A percentile compares a stretch with the other conserved stretches of the same genome.
Evolutionary conservation across 2,329 filamentous ascomycete species (phyloP).

Genomic region (Pseudopyrenochaeta lycopersici): DNA sequence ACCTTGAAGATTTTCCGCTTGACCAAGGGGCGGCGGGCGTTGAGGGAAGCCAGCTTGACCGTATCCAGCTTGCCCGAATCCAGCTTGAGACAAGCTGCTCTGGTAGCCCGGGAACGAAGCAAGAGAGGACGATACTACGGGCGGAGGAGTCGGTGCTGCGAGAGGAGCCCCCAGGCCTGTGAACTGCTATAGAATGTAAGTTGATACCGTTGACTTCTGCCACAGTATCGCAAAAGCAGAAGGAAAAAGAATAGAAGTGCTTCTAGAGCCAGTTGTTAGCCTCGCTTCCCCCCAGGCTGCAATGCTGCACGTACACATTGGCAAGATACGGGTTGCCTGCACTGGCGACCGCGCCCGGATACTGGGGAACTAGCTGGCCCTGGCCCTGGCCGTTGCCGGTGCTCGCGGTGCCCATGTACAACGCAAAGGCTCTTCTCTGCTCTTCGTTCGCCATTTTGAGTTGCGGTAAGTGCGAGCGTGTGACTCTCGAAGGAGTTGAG

Average conservation of each 20-base stretch:
- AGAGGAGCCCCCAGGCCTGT: constrained; percentile 29
- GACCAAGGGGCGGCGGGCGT: constrained; percentile 27
- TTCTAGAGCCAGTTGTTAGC: constrained; percentile 22
- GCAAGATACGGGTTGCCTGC: constrained; percentile 32
- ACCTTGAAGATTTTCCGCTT: constrained; percentile 12
- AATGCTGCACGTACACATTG: constrained; percentile 33
- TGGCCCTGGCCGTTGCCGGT: constrained; percentile 5
- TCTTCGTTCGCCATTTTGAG: constrained; percentile 41
- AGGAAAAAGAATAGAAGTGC: constrained; percentile 1
- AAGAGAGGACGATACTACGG: constrained; percentile 28
- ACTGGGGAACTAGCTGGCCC: constrained; percentile 27
- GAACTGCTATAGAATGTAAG: constrained; percentile 30
- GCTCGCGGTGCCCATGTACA: constrained; percentile 37
- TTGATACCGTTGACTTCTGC: background rate
- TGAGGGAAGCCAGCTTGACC: constrained; percentile 20
- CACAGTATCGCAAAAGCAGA: background rate
- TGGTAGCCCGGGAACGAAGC: constrained; percentile 26
- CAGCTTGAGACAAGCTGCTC: constrained; percentile 17
- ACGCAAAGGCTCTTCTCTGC: constrained; percentile 39
- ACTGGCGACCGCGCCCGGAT: constrained; percentile 24
- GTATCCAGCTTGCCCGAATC: constrained; percentile 15
- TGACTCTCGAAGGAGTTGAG: constrained; percentile 3
- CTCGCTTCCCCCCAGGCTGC: background rate
- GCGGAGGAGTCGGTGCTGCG: constrained; percentile 38
- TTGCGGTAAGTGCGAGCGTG: constrained; percentile 23